Percentiles rank a stretch among this genome's conserved stretches.
Evolutionary conservation across 2,329 filamentous ascomycete genomes (phyloP).

Genomic region (Ophioceras dolichostomum): DNA sequence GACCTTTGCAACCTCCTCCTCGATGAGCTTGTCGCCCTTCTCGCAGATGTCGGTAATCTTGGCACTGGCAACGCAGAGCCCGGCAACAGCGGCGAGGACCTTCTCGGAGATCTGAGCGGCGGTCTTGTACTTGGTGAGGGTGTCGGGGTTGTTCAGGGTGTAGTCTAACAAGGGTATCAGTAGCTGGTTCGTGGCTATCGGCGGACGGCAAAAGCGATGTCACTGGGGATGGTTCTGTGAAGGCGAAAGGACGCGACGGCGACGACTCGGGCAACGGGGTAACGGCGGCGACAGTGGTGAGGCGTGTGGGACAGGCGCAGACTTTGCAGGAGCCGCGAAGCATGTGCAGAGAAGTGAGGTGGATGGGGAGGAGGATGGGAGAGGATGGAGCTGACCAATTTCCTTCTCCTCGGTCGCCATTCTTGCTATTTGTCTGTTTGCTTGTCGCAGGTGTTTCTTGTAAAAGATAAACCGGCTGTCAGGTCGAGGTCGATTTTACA

Average conservation of each 20-base stretch:
- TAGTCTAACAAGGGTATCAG: slow-evolving; percentile 49
- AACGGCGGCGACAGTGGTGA: no score
- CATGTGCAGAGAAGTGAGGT: no score
- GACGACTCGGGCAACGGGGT: background rate
- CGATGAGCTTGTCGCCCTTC: slow-evolving; percentile 87
- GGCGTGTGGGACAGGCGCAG: no score
- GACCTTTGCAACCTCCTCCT: slow-evolving; percentile 88
- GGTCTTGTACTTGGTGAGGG: slow-evolving; percentile 98
- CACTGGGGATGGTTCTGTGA: background rate
- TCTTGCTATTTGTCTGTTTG: slow-evolving; percentile 16
- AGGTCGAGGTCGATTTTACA: no score
- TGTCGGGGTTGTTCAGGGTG: slow-evolving; percentile 82
- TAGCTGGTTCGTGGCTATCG: background rate
- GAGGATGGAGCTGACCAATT: slow-evolving; percentile 20
- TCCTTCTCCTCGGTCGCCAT: slow-evolving; percentile 28
- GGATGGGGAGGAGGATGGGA: background rate
- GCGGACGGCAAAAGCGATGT: background rate
- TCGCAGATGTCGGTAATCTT: slow-evolving; percentile 93
- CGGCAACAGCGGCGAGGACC: slow-evolving; percentile 74
- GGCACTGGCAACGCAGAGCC: slow-evolving; percentile 66
- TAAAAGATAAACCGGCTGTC: no score
- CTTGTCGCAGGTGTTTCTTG: background rate
- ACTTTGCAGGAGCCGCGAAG: no score
- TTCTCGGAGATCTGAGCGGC: slow-evolving; percentile 92
- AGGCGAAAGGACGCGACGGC: background rate